Conservation (phyloP, 345 rosid species). For the Euphorbia tirucalli region DNA sequence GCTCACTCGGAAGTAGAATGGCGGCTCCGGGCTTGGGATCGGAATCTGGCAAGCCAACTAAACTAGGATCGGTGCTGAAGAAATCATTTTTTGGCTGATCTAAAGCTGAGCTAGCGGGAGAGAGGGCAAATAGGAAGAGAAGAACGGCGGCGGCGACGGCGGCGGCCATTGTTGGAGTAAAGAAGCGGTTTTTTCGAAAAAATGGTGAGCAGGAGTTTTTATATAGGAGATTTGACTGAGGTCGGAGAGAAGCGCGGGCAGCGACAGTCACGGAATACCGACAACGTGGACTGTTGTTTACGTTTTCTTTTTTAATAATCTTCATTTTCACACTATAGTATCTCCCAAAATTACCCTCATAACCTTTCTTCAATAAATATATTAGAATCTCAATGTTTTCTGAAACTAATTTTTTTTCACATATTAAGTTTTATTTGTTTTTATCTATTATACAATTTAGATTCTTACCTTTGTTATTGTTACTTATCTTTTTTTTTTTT, state of each 20-base stretch:
- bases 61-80: background rate
- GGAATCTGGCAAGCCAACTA: background rate
- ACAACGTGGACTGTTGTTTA: constrained; percentile 28
- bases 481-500: too few relatives aligned
- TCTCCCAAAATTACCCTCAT: too few relatives aligned
- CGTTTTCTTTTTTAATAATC: too few relatives aligned
- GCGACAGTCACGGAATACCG: constrained; percentile 21
- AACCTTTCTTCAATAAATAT: too few relatives aligned
- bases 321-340: background rate
- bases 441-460: too few relatives aligned
- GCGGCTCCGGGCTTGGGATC: background rate
- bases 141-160: constrained; percentile 30
- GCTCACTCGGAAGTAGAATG: constrained; percentile 43
- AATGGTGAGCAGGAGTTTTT: background rate
- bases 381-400: too few relatives aligned
- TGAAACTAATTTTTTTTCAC: too few relatives aligned
- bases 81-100: constrained; percentile 20
- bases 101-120: constrained; percentile 19
- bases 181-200: background rate
- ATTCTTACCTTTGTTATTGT: too few relatives aligned
- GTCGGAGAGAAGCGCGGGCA: background rate
- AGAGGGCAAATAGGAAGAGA: constrained; percentile 25
- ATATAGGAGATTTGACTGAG: constrained; percentile 5
- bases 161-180: constrained; percentile 32
- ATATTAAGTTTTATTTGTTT: too few relatives aligned